A percentile compares a stretch with the other conserved stretches of the same genome.
Evolutionary conservation across 2,329 filamentous ascomycete genomes (phyloP).

Genomic region (Trichoderma atrobrunneum): DNA sequence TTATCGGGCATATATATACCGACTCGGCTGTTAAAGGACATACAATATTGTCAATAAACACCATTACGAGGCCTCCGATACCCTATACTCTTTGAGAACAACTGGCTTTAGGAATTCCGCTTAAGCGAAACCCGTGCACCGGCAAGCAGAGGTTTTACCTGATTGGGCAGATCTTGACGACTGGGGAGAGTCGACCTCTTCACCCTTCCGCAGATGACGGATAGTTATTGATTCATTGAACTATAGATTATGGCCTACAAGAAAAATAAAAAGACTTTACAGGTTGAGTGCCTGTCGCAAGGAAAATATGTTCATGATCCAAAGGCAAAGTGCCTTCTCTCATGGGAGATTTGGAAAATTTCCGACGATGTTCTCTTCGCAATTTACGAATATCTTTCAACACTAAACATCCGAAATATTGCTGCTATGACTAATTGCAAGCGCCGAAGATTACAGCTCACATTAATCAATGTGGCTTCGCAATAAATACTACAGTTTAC

Average conservation of each 20-base stretch:
- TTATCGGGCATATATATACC: background rate
- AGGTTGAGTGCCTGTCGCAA: background rate
- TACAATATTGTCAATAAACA: background rate
- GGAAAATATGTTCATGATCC: background rate
- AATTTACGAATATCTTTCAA: background rate
- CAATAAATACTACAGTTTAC: background rate
- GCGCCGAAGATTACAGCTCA: background rate
- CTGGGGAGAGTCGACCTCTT: background rate
- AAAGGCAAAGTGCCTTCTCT: background rate
- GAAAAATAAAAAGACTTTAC: background rate
- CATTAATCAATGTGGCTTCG: background rate
- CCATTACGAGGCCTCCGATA: background rate
- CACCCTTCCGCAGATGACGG: background rate
- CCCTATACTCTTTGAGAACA: background rate
- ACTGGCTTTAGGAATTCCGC: background rate
- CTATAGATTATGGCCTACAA: background rate
- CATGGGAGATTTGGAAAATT: background rate
- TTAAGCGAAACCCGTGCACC: background rate
- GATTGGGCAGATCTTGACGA: background rate
- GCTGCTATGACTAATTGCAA: background rate
- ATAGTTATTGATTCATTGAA: background rate
- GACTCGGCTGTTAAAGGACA: background rate
- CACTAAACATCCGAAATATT: background rate
- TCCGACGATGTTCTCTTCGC: background rate
- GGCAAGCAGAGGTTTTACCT: background rate